Evolutionary conservation across 768 basidiomycete species (phyloP).

Genomic region (Russula ochroleuca): DNA sequence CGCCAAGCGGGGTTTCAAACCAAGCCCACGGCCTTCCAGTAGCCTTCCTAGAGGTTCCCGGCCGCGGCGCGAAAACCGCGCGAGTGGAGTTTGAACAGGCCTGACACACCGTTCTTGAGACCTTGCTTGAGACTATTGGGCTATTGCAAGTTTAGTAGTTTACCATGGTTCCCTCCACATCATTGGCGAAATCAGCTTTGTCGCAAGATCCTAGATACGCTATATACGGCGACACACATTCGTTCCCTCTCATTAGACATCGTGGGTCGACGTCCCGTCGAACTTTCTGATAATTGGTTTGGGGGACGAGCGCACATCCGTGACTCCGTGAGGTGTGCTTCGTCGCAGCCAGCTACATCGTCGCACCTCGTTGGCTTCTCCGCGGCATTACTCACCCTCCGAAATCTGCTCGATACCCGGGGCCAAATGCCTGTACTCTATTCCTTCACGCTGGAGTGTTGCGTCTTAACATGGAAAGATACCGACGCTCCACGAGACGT

Average conservation of each 20-base stretch:
- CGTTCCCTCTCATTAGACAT: not conserved
- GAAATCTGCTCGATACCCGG: not conserved
- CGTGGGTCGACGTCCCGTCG: no score
- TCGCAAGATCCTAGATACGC: not conserved
- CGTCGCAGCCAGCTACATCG: not conserved
- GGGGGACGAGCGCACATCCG: not conserved
- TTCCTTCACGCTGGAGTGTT: not conserved
- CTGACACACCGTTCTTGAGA: no score
- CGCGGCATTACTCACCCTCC: not conserved
- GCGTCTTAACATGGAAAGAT: not conserved
- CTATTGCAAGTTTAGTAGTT: no score
- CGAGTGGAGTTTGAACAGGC: no score
- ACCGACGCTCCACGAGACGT: no score
- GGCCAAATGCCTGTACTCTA: not conserved
- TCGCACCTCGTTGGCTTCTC: not conserved
- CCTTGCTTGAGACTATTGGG: no score
- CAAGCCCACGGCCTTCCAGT: no score
- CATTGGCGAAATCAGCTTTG: not conserved
- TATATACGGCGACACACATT: not conserved
- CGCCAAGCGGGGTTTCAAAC: no score
- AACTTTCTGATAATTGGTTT: not conserved
- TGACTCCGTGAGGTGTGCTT: not conserved
- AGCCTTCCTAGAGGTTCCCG: no score
- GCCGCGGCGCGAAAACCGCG: no score
- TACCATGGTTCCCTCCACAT: no score